Base-by-base conservation (phyloP, 495 filamentous ascomycete species). In the Pyronema omphalodes region DNA sequence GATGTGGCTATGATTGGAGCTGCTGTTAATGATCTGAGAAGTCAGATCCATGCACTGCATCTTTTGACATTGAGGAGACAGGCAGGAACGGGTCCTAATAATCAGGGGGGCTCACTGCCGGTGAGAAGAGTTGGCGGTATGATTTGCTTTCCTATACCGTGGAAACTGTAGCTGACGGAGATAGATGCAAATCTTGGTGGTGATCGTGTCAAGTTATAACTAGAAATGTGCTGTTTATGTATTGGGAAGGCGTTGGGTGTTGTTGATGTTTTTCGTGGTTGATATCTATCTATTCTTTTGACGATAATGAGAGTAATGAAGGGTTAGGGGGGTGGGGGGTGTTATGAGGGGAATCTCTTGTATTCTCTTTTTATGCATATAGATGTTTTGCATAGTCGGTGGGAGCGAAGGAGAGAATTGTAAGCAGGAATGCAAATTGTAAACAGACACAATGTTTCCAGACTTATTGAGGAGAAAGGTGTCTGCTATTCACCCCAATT, bases 21-120 rank as follows among this genome's bases (percentile, higher is more conserved):
- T 6, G 79, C 77, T 12, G 71, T 84, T 44, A 73, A 71, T 56
- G 72, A 71, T 23, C 72, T 84, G 39, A 72, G 79, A 37, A 75
- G 80, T 71, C 81, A 84, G 58, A 68, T 85, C 11, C 79, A 83
- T 52, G 83, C 81, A 79, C 71, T 84, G 7, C 52, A 54, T 19
- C 18, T 54, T 6, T 73, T 80, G 67, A 78, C 74, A 36, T 71
- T 77, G 9, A 72, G 77, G 8, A 65, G 80, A 55, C 76, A 81
- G 54, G 56, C 29, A n/a, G 54, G 6, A 19, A 37, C 47, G 8
- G 18, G 23, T 23, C 29, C 44, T 19, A 47, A 35, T 12, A 12
- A 50, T 3, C 29, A 34, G 23, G 8, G 23, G 23, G 23, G 23
- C 23, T 29, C 17, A 6, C 39, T 17, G 39, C 39, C 12, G 39